These are phyloP conservation scores for Leccinum truebloodii DNA, from an alignment of 768 basidiomycete genomes.

Conservation along the genomic window DNA sequence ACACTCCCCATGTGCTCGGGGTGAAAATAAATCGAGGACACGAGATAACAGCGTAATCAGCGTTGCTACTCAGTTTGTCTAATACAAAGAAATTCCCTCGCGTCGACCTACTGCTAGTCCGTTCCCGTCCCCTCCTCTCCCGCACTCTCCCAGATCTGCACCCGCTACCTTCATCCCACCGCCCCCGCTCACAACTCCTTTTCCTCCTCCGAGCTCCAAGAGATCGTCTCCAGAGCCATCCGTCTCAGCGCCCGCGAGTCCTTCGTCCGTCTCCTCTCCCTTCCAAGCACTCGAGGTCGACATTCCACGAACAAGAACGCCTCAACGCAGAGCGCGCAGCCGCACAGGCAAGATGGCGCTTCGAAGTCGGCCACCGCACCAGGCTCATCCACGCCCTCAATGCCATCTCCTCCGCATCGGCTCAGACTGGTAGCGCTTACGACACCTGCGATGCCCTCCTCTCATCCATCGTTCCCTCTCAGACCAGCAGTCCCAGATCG, in stretches of 20 bases:
- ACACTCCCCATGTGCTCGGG: no score
- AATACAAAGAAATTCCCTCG: no score
- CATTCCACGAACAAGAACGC: constrained; percentile 59
- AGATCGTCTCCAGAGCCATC: constrained; percentile 72
- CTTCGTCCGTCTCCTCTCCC: constrained; percentile 67
- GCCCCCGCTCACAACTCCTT: constrained; percentile 19
- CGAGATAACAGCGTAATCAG: no score
- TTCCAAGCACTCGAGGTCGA: constrained; percentile 58
- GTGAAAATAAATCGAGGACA: no score
- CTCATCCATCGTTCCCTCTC: constrained; percentile 56
- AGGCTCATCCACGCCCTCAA: constrained; percentile 48
- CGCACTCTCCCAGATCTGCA: no score
- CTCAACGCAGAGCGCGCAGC: constrained; percentile 51
- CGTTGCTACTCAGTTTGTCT: no score
- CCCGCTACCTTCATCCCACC: no score
- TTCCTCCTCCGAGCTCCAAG: constrained; percentile 57
- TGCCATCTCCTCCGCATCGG: no score
- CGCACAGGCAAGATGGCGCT: constrained; percentile 67
- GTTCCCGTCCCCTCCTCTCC: no score
- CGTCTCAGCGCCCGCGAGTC: constrained; percentile 66
- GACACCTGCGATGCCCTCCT: constrained; percentile 58
- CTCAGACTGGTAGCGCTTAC: no score
- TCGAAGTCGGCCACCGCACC: constrained; percentile 62
- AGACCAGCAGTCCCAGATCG: constrained; percentile 68
- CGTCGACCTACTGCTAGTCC: no score